phyloP scores from a whole-genome alignment of 2,329 filamentous ascomycete genomes.

The Fusarium siculi region DNA sequence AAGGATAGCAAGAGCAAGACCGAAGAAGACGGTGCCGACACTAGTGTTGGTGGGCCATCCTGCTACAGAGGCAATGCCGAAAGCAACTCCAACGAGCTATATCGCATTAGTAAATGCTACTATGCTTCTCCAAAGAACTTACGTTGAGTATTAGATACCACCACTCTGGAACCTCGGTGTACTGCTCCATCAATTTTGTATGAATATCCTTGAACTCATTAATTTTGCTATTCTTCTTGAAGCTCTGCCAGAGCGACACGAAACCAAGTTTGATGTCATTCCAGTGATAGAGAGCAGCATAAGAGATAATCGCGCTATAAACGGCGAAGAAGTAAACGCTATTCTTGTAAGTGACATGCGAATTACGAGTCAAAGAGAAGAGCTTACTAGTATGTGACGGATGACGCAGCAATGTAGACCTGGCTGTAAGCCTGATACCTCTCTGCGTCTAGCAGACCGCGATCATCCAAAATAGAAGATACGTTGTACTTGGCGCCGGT shows the following conservation, averaged over 20 bases:
- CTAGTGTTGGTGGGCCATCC: constrained; percentile 56
- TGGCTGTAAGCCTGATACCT: constrained; percentile 51
- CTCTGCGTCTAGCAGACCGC: constrained; percentile 46
- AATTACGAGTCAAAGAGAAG: rapidly evolving
- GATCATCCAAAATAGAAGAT: constrained; percentile 54
- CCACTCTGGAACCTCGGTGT: constrained; percentile 61
- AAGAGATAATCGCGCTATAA: constrained; percentile 50
- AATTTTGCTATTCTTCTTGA: constrained; percentile 18
- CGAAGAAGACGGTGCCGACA: constrained; percentile 56
- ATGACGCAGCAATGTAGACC: constrained; percentile 46
- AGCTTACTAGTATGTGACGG: constrained; percentile 34
- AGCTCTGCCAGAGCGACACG: constrained; percentile 24
- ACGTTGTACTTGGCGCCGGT: constrained; percentile 55
- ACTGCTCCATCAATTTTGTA: constrained; percentile 55
- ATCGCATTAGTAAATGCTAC: neutral
- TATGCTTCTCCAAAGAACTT: neutral
- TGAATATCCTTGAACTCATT: constrained; percentile 54
- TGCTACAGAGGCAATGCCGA: constrained; percentile 51
- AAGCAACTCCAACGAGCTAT: constrained; percentile 44
- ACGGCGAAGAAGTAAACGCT: constrained; percentile 41
- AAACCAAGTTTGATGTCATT: constrained; percentile 49
- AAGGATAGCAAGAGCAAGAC: constrained; percentile 54
- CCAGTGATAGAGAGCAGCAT: constrained; percentile 51
- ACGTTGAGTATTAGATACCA: constrained; percentile 49
- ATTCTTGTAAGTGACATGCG: neutral